phyloP scores from a whole-genome alignment of 805 yeast species.

The Kodamaea leandrae region DNA sequence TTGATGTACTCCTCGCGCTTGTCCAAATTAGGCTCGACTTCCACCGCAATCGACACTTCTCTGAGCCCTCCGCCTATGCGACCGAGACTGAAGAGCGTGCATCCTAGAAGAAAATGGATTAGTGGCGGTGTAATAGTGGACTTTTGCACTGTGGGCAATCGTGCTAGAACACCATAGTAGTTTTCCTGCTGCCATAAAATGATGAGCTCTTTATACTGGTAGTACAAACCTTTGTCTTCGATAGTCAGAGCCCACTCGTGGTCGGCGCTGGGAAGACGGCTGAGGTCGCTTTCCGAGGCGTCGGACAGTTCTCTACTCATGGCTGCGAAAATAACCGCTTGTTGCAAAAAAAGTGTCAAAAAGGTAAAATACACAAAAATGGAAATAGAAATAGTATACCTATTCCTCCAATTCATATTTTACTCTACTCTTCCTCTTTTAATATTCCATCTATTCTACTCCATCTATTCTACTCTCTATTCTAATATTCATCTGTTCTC shows the following conservation, averaged over 20 bases:
- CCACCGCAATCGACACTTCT: conserved; percentile 25
- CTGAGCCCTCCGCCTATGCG: conserved; percentile 23
- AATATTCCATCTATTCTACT: too few relatives aligned
- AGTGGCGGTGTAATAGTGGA: conserved; percentile 5
- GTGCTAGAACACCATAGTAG: conserved; percentile 17
- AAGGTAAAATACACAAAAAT: not conserved
- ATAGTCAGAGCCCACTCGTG: conserved; percentile 2
- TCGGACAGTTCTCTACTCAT: not conserved
- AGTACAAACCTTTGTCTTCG: not conserved
- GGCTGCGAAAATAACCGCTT: not conserved
- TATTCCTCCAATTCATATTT: too few relatives aligned
- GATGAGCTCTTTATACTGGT: conserved; percentile 5
- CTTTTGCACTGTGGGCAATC: conserved; percentile 11
- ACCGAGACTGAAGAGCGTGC: conserved; percentile 23
- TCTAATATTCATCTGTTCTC: too few relatives aligned
- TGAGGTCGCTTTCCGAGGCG: too few relatives aligned
- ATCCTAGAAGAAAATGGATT: conserved; percentile 5
- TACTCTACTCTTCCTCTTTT: too few relatives aligned
- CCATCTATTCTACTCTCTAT: too few relatives aligned
- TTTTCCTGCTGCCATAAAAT: conserved; percentile 13
- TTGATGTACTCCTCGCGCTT: conserved; percentile 16
- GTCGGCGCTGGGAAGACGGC: too few relatives aligned
- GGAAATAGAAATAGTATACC: too few relatives aligned
- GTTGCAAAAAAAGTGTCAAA: not conserved
- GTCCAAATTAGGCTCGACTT: conserved; percentile 16